These are phyloP conservation scores for Leishmania lainsoni DNA, from an alignment of 208 protist genomes.

Conservation along the genomic window DNA sequence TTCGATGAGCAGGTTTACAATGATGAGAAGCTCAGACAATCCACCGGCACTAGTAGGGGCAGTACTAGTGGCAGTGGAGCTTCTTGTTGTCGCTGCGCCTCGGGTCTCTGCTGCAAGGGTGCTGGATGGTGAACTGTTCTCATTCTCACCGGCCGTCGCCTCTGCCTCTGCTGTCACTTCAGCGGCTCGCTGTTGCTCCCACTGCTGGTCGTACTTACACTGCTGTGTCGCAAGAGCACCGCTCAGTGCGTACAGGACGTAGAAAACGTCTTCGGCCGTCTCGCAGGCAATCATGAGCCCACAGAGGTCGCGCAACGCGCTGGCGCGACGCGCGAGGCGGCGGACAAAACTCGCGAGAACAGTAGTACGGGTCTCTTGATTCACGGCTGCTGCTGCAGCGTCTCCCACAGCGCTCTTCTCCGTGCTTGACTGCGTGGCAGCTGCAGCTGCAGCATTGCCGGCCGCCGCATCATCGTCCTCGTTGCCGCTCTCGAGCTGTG, in stretches of 20 bases:
- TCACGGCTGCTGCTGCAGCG: neutral
- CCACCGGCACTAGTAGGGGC: conserved; percentile 11
- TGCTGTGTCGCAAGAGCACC: conserved; percentile 36
- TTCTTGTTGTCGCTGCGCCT: conserved; percentile 3
- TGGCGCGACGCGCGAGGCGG: conserved; percentile 32
- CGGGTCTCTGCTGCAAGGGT: neutral
- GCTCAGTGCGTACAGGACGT: conserved; percentile 38
- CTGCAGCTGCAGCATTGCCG: neutral
- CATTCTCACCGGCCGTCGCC: neutral
- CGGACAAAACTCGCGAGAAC: conserved; percentile 9
- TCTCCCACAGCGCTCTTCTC: neutral
- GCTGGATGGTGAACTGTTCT: neutral
- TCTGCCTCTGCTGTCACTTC: neutral
- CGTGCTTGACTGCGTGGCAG: neutral
- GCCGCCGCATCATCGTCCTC: neutral
- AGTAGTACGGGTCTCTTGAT: neutral
- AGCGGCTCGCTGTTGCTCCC: conserved; percentile 3
- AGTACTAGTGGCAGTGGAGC: neutral
- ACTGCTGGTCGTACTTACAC: conserved; percentile 11
- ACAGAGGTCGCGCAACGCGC: conserved; percentile 59
- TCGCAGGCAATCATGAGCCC: conserved; percentile 47
- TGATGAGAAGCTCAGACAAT: conserved; percentile 42
- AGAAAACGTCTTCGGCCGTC: conserved; percentile 57
- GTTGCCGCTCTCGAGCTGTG: neutral
- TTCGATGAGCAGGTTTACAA: conserved; percentile 54